Evolutionary conservation across 108 stramenopile genomes (phyloP), one percentile per base, ranked within the genome.

Genomic region (Conticribra guillardii): DNA sequence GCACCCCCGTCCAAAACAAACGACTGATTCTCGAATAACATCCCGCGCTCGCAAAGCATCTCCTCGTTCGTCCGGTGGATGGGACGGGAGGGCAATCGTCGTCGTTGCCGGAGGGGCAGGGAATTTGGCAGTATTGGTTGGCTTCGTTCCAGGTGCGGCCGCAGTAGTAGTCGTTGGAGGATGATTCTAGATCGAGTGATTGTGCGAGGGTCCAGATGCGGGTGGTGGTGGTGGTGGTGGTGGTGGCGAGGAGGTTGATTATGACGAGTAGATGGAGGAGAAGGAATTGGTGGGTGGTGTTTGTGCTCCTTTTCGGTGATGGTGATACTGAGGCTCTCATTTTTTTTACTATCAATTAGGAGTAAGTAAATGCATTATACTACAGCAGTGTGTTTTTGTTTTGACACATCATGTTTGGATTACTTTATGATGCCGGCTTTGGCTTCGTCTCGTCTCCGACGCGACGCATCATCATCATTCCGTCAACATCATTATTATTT

Each of bases 71-170:
- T 14, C 73, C 64, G 34, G 23, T 58, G n/a, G 63, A 16, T 5
- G 11, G 5, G 11, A 27, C 17, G 0, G 47, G 29, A 9, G 58
- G 57, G 27, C 69, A 69, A 7, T 69, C 69, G 8, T 7, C 45
- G 30, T 69, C 58, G 3, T 22, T 9, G 11, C 69, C 69, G 9
- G 69, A 69, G 1, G 69, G 69, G 23, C 69, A 69, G 5, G 44
- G 56, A 16, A 54, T 9, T 19, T 11, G 16, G 30, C 74, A 76
- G 21, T 32, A 32, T 4, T 5, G 1, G 28, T 68, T 67, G 17
- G 74, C 74, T 47, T 76, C 74, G 4, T 41, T 37, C 74, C 74
- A 76, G 31, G 44, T 45, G 24, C 27, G 50, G 29, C 74, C 74
- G 61, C 74, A 76, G 50, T 68, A 76, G 23, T 33, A 50, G 52